Evolutionary conservation across 805 yeast species (phyloP), one percentile per base, ranked within the genome.

Genomic region (Nakazawaea holstii): DNA sequence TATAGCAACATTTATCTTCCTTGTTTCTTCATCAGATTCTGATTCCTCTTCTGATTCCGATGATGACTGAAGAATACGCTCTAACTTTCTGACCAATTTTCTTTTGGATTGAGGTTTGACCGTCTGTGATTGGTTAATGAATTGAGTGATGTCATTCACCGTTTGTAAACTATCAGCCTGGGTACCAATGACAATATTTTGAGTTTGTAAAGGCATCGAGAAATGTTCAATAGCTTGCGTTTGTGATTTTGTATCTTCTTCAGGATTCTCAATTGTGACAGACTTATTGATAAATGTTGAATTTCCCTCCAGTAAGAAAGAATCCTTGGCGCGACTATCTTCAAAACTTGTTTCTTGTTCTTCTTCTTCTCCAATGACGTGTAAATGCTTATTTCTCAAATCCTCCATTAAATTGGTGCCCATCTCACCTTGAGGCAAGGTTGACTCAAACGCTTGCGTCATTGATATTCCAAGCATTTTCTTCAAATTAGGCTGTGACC

Each of bases 21-120:
- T 50, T 13, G 45, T 35, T 67, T 55, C 49, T 64, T 66, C 59
- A 55, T 68, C 51, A 58, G 72, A 63, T 64, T 79, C 62, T 56
- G 69, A 30, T 52, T 55, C 55, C 59, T 71, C 58, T 64, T 71
- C 56, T 50, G 53, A 53, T 53, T 58, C 54, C 57, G 57, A 54
- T 20, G 49, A 50, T 5, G 52, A 53, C 6, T 9, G 38, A 20
- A 11, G 40, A 40, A 10, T 35, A 41, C n/a, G 48, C 52, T 40
- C 52, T 53, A n/a, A 51, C 54, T 9, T 55, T 57, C 35, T 53
- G 52, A 9, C 45, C 52, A 27, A 45, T 46, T 26, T 49, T 41
- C 47, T 27, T 49, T 39, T 44, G 35, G 26, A 27, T 32, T 20
- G 27, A 4, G 46, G 33, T 32, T 27, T 47, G 9, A 29, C 39